Percentiles rank a stretch among this genome's conserved stretches.
phyloP scores from a whole-genome alignment of 345 rosid genomes.

The Luvunga scandens region DNA sequence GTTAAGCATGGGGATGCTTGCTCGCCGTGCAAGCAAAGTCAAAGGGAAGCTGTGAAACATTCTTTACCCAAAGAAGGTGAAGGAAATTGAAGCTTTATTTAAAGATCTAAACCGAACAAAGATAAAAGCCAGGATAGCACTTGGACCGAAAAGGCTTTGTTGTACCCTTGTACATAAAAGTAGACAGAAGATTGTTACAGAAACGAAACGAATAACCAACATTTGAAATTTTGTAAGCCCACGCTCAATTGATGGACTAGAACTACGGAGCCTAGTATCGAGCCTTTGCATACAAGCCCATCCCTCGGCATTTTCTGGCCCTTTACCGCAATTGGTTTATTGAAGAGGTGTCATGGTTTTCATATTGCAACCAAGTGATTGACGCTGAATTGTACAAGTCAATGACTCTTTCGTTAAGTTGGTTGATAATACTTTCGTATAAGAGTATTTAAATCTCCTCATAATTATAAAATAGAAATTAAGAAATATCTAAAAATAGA shows the following conservation, averaged over 20 bases:
- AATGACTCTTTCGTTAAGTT: too few species aligned
- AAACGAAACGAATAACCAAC: not conserved
- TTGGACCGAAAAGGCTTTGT: not conserved
- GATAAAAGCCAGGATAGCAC: not conserved
- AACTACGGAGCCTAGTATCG: not conserved
- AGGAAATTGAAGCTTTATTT: not conserved
- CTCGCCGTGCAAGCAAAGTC: constrained; percentile 24
- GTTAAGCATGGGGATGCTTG: constrained; percentile 14
- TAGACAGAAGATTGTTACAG: not conserved
- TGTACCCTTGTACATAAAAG: too few species aligned
- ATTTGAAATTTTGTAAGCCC: not conserved
- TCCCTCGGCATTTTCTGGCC: not conserved
- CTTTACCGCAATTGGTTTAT: not conserved
- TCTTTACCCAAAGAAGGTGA: not conserved
- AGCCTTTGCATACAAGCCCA: not conserved
- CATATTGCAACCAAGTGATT: not conserved
- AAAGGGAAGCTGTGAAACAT: not conserved
- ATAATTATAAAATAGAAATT: too few species aligned
- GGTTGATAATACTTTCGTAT: too few species aligned
- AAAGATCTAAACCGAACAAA: not conserved
- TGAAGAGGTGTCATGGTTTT: too few species aligned
- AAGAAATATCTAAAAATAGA: too few species aligned
- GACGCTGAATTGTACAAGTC: too few species aligned
- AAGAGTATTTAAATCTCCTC: too few species aligned
- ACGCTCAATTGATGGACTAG: not conserved